Base-by-base conservation (phyloP, 176 grass and related monocot genomes). In the Oryza nivara region DNA sequence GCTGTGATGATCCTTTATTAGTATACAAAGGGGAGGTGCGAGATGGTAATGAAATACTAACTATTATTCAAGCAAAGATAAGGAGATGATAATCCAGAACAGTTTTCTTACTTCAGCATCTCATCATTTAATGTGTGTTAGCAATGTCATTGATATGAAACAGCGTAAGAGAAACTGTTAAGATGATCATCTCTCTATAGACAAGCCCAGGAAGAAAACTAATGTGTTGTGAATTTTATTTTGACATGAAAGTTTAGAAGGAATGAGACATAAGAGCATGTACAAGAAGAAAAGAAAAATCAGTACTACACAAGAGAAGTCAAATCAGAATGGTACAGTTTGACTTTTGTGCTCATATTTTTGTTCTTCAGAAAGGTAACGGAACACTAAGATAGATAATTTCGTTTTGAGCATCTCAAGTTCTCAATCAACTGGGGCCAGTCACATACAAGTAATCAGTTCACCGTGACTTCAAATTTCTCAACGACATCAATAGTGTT, bases 1-100 rank as follows among this genome's bases (percentile, higher is more conserved):
- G 69, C 95, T 97, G 90, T 71, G 17, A 67, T 73, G 69, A 34
- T 68, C 22, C 38, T 79, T 19, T 83, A 41, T 86, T 44, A 92
- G 65, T 54, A 73, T 9, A 71, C 16, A 68, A 45, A 67, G 20
- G 49, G 40, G 11, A 15, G 17, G 74, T 80, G 65, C 3, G 65
- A 34, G 32, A 80, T 70, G 22, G 49, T 43, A 46, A 75, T 60
- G 8, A 45, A 87, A 17, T 58, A 45, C 66, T n/a, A 68, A 68
- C 1, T 25, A 20, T 69, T 70, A 82, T 48, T 25, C 20, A 80
- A 36, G 45, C 16, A 67, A 73, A 23, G 45, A 6, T 48, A 70
- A 41, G 30, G 6, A 47, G 16, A 70, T 20, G 45, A 20, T 69
- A 54, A 4, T n/a, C 43, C 52, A 56, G 16, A 80, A 80, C 2